These are phyloP conservation scores for Aspergillus carbonarius DNA, from an alignment of 2,329 filamentous ascomycete genomes.

Conservation along the genomic window DNA sequence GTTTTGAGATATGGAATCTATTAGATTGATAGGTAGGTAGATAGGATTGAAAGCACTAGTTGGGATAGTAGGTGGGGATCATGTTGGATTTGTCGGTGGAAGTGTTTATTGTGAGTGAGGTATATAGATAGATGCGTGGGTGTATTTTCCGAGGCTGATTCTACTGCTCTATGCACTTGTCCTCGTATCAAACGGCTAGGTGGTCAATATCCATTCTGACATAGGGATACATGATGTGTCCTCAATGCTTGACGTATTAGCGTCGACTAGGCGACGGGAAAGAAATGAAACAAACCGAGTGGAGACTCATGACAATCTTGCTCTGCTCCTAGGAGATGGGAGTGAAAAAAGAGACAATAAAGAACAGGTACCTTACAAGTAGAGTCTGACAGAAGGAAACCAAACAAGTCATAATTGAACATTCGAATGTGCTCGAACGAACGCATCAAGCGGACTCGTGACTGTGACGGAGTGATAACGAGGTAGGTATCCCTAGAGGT, in stretches of 20 bases:
- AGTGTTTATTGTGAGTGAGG: too few species aligned
- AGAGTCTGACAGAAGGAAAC: not conserved
- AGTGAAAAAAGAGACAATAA: not conserved
- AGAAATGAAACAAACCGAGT: not conserved
- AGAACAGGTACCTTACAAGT: not conserved
- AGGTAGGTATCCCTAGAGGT: not conserved
- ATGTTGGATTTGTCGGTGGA: too few species aligned
- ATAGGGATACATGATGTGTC: not conserved
- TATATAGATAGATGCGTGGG: too few species aligned
- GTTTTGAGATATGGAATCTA: too few species aligned
- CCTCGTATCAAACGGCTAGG: too few species aligned
- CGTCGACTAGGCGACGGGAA: not conserved
- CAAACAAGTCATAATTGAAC: not conserved
- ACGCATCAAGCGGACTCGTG: constrained; percentile 2
- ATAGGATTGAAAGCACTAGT: too few species aligned
- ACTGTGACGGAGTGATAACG: not conserved
- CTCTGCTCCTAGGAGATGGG: not conserved
- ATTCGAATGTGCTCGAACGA: not conserved
- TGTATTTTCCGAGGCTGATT: too few species aligned
- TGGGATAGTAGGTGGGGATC: too few species aligned
- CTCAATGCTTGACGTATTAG: not conserved
- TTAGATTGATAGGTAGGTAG: too few species aligned
- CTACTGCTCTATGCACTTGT: too few species aligned
- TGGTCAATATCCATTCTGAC: too few species aligned
- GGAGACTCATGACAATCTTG: not conserved